These are phyloP conservation scores for Nelumbo lutea DNA, from an alignment of 164 flowering plant genomes.

Conservation along the genomic window DNA sequence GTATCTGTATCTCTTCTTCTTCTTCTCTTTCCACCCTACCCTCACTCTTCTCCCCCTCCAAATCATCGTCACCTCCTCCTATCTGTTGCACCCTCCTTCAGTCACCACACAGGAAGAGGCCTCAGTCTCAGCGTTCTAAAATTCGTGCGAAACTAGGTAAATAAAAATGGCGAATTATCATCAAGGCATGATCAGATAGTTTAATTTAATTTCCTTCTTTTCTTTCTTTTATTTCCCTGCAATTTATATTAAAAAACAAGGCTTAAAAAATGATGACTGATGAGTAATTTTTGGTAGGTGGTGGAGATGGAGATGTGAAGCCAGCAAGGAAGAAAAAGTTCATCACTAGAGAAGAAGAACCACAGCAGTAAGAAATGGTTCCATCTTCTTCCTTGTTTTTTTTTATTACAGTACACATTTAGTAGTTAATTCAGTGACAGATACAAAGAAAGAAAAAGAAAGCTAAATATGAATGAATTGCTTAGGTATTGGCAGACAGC, in stretches of 20 bases:
- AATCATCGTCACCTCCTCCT: neutral
- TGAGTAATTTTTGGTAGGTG: conserved; percentile 36
- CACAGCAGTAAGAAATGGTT: conserved; percentile 58
- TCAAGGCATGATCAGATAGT: too few species aligned
- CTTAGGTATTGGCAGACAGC: conserved; percentile 88
- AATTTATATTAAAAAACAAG: neutral
- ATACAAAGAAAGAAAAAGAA: too few species aligned
- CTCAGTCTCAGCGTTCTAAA: neutral
- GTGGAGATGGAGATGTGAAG: conserved; percentile 59
- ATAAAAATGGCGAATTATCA: too few species aligned
- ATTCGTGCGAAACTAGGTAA: neutral
- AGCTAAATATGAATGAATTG: too few species aligned
- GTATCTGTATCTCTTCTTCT: neutral
- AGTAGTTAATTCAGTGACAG: neutral
- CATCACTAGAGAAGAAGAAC: conserved; percentile 91
- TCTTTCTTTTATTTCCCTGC: too few species aligned
- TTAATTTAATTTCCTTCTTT: too few species aligned
- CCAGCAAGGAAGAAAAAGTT: conserved; percentile 71
- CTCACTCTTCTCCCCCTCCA: neutral
- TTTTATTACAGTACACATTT: too few species aligned
- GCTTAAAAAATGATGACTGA: neutral
- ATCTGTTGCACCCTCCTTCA: neutral
- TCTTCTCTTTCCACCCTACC: neutral
- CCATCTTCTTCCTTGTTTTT: neutral
- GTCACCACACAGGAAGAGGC: neutral